phyloP scores from a whole-genome alignment of 2,329 filamentous ascomycete species.

The Ophioceras dolichostomum region DNA sequence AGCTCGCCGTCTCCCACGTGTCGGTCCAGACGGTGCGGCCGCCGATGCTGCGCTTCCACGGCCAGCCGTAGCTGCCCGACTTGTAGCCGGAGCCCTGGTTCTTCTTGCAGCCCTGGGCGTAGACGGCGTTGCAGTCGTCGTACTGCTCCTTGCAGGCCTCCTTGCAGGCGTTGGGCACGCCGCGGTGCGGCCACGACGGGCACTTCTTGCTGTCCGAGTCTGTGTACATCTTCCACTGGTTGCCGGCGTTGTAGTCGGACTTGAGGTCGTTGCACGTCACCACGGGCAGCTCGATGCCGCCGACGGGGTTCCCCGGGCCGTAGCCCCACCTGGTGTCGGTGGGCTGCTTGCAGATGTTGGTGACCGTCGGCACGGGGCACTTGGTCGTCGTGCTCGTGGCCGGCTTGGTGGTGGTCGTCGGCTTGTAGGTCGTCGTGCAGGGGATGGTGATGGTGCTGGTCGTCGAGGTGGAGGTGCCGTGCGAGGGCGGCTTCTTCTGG shows the following conservation, averaged over 20 bases:
- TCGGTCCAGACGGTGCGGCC: constrained; percentile 13
- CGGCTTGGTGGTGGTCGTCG: constrained; percentile 13
- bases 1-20: constrained; percentile 15
- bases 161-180: constrained; percentile 28
- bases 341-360: constrained; percentile 41
- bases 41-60: constrained; percentile 2
- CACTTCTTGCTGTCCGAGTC: constrained; percentile 28
- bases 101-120: constrained; percentile 33
- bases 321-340: constrained; percentile 50
- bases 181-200: constrained; percentile 25
- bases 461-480: constrained; percentile 16
- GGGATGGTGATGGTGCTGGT: constrained; percentile 21
- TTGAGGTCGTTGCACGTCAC: constrained; percentile 41
- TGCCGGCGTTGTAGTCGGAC: constrained; percentile 22
- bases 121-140: constrained; percentile 31
- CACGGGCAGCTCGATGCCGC: constrained; percentile 36
- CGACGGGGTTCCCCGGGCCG: constrained; percentile 47
- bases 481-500: constrained; percentile 24
- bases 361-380: constrained; percentile 30
- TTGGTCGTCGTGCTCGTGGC: constrained; percentile 15
- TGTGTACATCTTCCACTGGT: constrained; percentile 41
- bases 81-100: constrained; percentile 13
- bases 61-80: constrained; percentile 2
- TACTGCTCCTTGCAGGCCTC: constrained; percentile 43
- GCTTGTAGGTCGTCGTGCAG: constrained; percentile 11